Evolutionary conservation across 2,329 filamentous ascomycete species (phyloP).

Genomic region (Colletotrichum tofieldiae): DNA sequence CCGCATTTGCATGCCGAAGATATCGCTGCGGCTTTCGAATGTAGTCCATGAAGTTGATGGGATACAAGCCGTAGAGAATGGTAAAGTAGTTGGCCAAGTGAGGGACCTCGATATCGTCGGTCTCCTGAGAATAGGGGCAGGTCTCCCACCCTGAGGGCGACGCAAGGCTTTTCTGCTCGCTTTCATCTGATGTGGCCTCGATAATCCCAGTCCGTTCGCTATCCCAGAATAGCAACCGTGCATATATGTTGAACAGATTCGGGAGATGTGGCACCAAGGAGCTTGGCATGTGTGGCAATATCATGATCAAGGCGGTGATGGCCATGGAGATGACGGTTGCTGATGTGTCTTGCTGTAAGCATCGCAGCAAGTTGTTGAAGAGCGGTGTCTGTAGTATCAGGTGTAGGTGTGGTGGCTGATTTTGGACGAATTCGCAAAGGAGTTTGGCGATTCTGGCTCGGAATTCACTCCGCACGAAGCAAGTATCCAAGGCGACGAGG

Average conservation of each 20-base stretch:
- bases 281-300: constrained; percentile 84
- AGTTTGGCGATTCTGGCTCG: constrained; percentile 77
- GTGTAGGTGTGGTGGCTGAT: constrained; percentile 85
- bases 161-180: constrained; percentile 51
- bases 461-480: constrained; percentile 75
- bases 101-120: constrained; percentile 74
- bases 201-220: constrained; percentile 61
- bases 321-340: constrained; percentile 83
- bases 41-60: constrained; percentile 89
- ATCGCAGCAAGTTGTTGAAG: constrained; percentile 80
- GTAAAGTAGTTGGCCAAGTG: constrained; percentile 85
- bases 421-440: constrained; percentile 80
- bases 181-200: constrained; percentile 57
- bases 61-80: constrained; percentile 86
- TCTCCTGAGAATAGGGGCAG: constrained; percentile 72
- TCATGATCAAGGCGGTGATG: constrained; percentile 83
- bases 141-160: constrained; percentile 73
- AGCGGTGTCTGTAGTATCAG: constrained; percentile 80
- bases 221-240: constrained; percentile 85
- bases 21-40: constrained; percentile 87
- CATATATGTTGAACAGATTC: constrained; percentile 86
- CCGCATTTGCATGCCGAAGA: constrained; percentile 80
- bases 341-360: constrained; percentile 83
- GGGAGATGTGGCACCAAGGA: constrained; percentile 79
- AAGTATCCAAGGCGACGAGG: constrained; percentile 75